A percentile compares a stretch with the other conserved stretches of the same genome.
These are phyloP conservation scores for Zygoascus bituminiphila DNA, from an alignment of 805 yeast species.

Conservation along the genomic window DNA sequence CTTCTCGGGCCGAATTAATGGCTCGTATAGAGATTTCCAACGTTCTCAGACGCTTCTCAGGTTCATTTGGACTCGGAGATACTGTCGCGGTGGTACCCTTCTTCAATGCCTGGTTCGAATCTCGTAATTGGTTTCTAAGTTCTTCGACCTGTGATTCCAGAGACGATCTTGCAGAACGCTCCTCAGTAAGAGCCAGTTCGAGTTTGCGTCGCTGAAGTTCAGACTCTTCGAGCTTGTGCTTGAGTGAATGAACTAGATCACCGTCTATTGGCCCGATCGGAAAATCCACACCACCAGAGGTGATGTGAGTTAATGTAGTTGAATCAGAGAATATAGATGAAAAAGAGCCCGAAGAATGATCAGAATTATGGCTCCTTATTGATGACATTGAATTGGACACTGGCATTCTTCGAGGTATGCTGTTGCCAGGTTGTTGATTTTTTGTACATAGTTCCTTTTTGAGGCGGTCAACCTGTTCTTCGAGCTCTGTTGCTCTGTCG, in stretches of 20 bases:
- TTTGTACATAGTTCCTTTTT: not conserved
- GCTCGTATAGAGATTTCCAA: conserved; percentile 19
- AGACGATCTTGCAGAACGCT: not conserved
- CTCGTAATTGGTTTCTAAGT: not conserved
- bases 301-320: not conserved
- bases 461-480: conserved; percentile 15
- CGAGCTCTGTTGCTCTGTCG: conserved; percentile 19
- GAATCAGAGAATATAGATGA: not conserved
- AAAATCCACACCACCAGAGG: not conserved
- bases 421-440: not conserved
- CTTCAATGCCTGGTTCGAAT: not conserved
- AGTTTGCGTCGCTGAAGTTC: conserved; percentile 4
- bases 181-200: not conserved
- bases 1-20: conserved; percentile 17
- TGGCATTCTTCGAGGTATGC: not conserved
- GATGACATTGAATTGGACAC: not conserved
- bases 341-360: conserved; percentile 2
- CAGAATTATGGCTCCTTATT: not conserved
- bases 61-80: not conserved
- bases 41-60: conserved; percentile 12
- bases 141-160: not conserved
- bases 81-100: not conserved
- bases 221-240: conserved; percentile 1
- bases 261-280: not conserved
- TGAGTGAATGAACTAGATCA: not conserved